Base-by-base conservation (phyloP, 2,329 filamentous ascomycete genomes). In the Talaromyces piceae region DNA sequence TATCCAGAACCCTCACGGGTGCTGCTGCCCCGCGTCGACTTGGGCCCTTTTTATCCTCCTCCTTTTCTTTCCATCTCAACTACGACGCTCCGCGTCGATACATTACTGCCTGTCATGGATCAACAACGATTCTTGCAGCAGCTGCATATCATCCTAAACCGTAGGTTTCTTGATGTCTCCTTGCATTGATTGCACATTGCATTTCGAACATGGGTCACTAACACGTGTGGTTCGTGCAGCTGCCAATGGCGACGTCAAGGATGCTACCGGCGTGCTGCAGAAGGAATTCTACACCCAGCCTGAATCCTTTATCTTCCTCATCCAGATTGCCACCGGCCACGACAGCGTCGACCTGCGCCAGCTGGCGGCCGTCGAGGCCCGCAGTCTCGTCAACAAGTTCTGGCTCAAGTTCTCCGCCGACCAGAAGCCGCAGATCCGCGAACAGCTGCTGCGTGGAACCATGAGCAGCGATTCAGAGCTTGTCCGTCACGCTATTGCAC, bases 201-300 rank as follows among this genome's bases (percentile, higher is more conserved):
- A 49, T 30, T 8, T 37, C 33, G 12, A 41, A 47, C 27, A 47
- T 49, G 26, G 56, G 45, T 45, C 11, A 50, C 33, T 28, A 37
- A 45, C 20, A 53, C 25, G 11, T 39, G 22, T 16, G 25, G 20
- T 13, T 25, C 25, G 49, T 62, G 31, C 65, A 95, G 90, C 93
- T 67, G 86, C 95, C 73, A 95, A 90, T 59, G 83, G 88, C 61
- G 83, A 84, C 72, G 84, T 95, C 71, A 94, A 96, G 80, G 83
- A 87, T 59, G 89, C 91, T 57, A 98, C 91, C 16, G 83, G 87
- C 53, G 84, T 90, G 63, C 82, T 97, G 54, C 91, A 95, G 73
- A 93, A 94, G 72, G 88, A 87, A 73, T 97, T 88, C 78, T 97
- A 95, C 77, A 84, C 83, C 63, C 82, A 89, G 60, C 86, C 91